Percentiles rank a stretch among this genome's conserved stretches.
These are phyloP conservation scores for Sporothrix globosa DNA, from an alignment of 2,329 filamentous ascomycete genomes.

Conservation along the genomic window DNA sequence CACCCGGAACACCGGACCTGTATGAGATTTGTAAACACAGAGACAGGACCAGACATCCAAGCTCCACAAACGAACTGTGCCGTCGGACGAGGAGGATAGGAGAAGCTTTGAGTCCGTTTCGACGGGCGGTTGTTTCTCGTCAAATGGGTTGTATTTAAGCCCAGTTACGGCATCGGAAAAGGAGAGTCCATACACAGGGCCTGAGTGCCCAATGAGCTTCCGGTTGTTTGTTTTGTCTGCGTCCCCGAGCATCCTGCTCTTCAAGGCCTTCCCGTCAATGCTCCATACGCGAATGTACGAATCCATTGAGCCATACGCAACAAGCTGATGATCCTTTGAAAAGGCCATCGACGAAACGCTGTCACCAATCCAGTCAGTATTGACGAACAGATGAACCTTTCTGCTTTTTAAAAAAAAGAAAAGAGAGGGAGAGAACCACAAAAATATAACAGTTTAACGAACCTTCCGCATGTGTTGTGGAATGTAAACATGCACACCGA, in stretches of 20 bases:
- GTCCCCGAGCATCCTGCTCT: conserved; percentile 63
- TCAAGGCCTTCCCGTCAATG: conserved; percentile 79
- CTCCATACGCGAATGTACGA: conserved; percentile 97
- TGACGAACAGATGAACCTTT: not conserved
- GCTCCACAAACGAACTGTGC: conserved; percentile 89
- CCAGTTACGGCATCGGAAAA: conserved; percentile 75
- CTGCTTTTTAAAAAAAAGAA: too few species aligned
- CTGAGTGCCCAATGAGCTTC: conserved; percentile 86
- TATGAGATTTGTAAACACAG: conserved; percentile 91
- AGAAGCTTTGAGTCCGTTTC: conserved; percentile 71
- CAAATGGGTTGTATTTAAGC: conserved; percentile 55
- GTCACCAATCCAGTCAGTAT: not conserved
- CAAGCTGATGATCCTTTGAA: conserved; percentile 83
- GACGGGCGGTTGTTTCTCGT: conserved; percentile 50
- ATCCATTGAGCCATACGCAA: conserved; percentile 86
- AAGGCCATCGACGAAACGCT: conserved; percentile 95
- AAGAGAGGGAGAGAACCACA: too few species aligned
- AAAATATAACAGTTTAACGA: conserved; percentile 43
- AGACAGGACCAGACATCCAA: conserved; percentile 89
- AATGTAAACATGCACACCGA: conserved; percentile 98
- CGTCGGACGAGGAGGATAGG: conserved; percentile 84
- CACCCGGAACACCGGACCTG: conserved; percentile 84
- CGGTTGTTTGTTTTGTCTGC: conserved; percentile 66
- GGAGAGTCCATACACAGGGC: conserved; percentile 82
- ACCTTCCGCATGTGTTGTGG: conserved; percentile 93